phyloP scores from a whole-genome alignment of 495 filamentous ascomycete species.

The Penicillium angulare region DNA sequence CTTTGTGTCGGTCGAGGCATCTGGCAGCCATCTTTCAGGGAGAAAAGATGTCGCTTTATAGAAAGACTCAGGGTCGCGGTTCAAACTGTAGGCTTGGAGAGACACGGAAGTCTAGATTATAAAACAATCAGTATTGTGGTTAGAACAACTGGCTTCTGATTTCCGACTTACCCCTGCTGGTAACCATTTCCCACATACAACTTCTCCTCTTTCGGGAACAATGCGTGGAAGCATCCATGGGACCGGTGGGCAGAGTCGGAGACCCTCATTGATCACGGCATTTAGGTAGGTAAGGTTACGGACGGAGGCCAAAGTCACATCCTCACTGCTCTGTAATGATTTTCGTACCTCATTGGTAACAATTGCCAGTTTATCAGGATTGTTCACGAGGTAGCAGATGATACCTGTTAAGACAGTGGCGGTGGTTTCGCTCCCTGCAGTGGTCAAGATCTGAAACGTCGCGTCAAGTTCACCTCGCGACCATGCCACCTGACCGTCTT shows the following conservation, averaged over 20 bases:
- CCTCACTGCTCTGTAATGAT: conserved; percentile 29
- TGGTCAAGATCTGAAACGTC: conserved; percentile 15
- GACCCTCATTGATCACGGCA: conserved; percentile 41
- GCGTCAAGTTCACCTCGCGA: too few species aligned
- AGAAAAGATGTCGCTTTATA: neutral
- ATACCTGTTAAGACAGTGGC: conserved; percentile 50
- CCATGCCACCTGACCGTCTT: too few species aligned
- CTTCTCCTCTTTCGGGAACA: conserved; percentile 27
- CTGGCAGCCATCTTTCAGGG: neutral
- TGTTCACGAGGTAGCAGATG: conserved; percentile 47
- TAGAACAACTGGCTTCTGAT: neutral
- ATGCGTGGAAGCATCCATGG: conserved; percentile 24
- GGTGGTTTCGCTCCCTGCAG: conserved; percentile 56
- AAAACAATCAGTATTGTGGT: neutral
- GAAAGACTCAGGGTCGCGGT: neutral
- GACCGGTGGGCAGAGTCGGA: conserved; percentile 42
- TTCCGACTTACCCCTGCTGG: conserved; percentile 27
- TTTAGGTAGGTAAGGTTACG: conserved; percentile 28
- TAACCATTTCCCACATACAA: conserved; percentile 30
- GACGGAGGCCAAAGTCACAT: conserved; percentile 45
- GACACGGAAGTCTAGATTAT: neutral
- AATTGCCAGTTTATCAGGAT: conserved; percentile 31
- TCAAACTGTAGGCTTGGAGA: neutral
- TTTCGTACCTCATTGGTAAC: conserved; percentile 43
- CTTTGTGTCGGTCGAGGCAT: neutral